These are phyloP conservation scores for Sporothrix luriei DNA, from an alignment of 2,329 filamentous ascomycete genomes.

Conservation along the genomic window DNA sequence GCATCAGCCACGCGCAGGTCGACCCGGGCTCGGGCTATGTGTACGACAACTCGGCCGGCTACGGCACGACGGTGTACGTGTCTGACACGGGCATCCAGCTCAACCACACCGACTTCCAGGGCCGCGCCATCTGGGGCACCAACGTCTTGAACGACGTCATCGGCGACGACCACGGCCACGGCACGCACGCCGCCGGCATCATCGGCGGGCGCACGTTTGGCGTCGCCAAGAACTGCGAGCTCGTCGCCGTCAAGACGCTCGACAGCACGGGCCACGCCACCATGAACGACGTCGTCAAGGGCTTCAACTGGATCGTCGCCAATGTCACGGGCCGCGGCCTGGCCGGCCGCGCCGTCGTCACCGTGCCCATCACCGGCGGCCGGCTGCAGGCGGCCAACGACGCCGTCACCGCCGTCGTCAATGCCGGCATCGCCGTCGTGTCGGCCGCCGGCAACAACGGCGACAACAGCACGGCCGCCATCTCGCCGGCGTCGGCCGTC, in stretches of 20 bases:
- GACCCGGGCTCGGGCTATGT: constrained; percentile 48
- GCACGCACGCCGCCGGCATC: constrained; percentile 60
- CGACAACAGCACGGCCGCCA: constrained; percentile 41
- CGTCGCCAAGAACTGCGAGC: constrained; percentile 54
- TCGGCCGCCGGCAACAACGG: constrained; percentile 66
- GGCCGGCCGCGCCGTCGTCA: constrained; percentile 61
- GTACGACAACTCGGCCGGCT: constrained; percentile 56
- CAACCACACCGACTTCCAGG: constrained; percentile 59
- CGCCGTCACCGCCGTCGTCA: constrained; percentile 53
- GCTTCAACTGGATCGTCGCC: constrained; percentile 59
- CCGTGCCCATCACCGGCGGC: constrained; percentile 63
- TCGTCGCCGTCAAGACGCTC: constrained; percentile 65
- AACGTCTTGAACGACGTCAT: constrained; percentile 9
- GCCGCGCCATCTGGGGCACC: constrained; percentile 48
- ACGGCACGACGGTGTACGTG: constrained; percentile 63
- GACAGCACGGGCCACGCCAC: constrained; percentile 52
- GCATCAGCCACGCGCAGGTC: constrained; percentile 52
- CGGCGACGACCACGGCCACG: constrained; percentile 28
- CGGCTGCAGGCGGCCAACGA: constrained; percentile 56
- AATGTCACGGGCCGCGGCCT: constrained; percentile 49
- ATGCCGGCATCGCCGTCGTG: constrained; percentile 57
- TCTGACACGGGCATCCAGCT: constrained; percentile 66
- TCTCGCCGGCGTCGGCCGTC: constrained; percentile 58
- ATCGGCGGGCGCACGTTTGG: constrained; percentile 63
- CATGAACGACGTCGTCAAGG: constrained; percentile 58